Percentiles rank a stretch among this genome's conserved stretches.
Evolutionary conservation across 2,329 filamentous ascomycete species (phyloP).

Genomic region (Ceratocystiopsis minuta): DNA sequence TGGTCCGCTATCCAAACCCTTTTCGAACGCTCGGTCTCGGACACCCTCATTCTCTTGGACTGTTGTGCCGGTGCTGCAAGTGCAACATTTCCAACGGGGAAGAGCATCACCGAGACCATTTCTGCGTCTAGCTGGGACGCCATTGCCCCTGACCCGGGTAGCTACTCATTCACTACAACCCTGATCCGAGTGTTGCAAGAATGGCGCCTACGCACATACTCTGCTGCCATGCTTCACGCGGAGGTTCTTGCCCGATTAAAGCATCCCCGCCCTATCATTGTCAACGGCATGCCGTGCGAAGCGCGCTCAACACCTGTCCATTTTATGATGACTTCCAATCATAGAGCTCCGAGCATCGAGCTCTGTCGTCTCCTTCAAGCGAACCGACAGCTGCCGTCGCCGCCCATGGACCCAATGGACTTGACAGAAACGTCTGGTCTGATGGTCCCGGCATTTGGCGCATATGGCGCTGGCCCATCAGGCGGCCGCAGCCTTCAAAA

Average conservation of each 20-base stretch:
- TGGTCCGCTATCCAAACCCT: slow-evolving; percentile 42
- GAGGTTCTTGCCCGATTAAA: slow-evolving; percentile 42
- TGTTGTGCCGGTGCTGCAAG: slow-evolving; percentile 43
- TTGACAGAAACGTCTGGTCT: no score
- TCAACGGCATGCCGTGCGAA: slow-evolving; percentile 39
- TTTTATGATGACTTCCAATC: slow-evolving; percentile 45
- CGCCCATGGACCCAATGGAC: slow-evolving; percentile 13
- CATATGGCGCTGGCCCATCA: not conserved
- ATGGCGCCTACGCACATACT: slow-evolving; percentile 36
- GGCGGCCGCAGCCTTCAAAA: slow-evolving; percentile 9
- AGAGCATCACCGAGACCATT: slow-evolving; percentile 43
- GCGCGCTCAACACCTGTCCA: slow-evolving; percentile 41
- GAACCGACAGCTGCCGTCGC: slow-evolving; percentile 19
- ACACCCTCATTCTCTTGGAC: slow-evolving; percentile 39
- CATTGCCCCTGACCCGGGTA: slow-evolving; percentile 39
- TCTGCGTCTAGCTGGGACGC: slow-evolving; percentile 45
- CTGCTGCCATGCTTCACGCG: slow-evolving; percentile 42
- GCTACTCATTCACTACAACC: slow-evolving; percentile 41
- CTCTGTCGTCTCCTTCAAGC: slow-evolving; percentile 23
- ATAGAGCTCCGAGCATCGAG: slow-evolving; percentile 40
- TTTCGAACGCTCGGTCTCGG: slow-evolving; percentile 36
- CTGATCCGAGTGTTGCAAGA: slow-evolving; percentile 41
- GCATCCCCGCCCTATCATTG: slow-evolving; percentile 37
- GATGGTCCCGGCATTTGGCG: no score
- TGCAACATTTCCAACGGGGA: slow-evolving; percentile 38